Conservation (phyloP, 768 basidiomycete species). For the Lentinula lateritia region DNA sequence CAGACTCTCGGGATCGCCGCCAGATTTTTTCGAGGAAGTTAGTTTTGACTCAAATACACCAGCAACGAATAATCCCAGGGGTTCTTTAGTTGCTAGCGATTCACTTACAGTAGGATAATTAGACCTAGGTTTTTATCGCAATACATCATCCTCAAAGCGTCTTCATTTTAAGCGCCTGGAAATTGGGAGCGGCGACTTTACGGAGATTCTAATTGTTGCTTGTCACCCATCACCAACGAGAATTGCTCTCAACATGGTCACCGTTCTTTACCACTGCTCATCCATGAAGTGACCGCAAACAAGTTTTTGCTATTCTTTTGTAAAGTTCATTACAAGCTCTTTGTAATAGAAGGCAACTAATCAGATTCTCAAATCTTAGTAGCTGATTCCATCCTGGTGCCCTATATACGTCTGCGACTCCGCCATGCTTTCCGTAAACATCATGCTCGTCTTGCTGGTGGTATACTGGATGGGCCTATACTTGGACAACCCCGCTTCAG, state of each 20-base stretch:
- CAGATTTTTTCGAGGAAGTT: constrained; percentile 2
- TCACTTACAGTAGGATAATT: background rate
- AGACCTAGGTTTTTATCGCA: background rate
- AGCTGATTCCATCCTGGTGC: too few species aligned
- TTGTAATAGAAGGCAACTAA: too few species aligned
- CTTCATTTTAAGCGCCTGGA: too few species aligned
- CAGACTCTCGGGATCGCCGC: background rate
- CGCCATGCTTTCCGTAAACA: background rate
- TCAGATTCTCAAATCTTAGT: background rate
- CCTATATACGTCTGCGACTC: background rate
- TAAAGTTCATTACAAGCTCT: too few species aligned
- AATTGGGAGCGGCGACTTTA: too few species aligned
- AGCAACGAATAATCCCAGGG: background rate
- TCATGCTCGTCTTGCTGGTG: background rate
- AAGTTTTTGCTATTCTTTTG: too few species aligned
- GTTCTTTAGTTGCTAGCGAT: background rate
- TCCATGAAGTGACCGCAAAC: too few species aligned
- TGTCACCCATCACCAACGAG: too few species aligned
- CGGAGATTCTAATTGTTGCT: background rate
- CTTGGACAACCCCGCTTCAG: background rate
- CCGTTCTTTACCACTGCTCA: too few species aligned
- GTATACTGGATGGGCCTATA: background rate
- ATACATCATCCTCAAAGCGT: too few species aligned
- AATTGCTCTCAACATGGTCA: too few species aligned
- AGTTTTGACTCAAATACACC: background rate